Conservation (phyloP, 768 basidiomycete species). For the Tephrocybe sp. region DNA sequence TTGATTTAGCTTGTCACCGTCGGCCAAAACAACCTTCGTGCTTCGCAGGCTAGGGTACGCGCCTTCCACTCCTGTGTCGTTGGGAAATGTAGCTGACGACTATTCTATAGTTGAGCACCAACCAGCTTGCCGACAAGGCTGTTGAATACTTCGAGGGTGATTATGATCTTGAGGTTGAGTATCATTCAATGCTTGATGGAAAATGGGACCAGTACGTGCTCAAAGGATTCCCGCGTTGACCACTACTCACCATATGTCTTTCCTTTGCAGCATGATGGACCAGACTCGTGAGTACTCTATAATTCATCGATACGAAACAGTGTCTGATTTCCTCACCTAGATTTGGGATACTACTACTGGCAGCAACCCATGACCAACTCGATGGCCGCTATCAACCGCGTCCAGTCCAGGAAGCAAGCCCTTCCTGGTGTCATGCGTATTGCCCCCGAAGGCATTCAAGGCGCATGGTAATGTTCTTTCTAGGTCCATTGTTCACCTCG, state of each 20-base stretch:
- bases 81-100: neutral
- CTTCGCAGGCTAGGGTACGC: constrained; percentile 55
- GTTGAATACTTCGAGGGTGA: constrained; percentile 58
- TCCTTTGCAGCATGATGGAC: constrained; percentile 55
- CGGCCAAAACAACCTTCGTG: constrained; percentile 58
- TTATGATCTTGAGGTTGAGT: constrained; percentile 56
- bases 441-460: constrained; percentile 55
- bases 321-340: constrained; percentile 17
- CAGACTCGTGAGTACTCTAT: constrained; percentile 47
- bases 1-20: constrained; percentile 43
- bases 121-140: constrained; percentile 52
- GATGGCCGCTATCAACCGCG: constrained; percentile 52
- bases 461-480: constrained; percentile 46
- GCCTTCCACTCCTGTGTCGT: neutral
- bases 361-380: constrained; percentile 69
- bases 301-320: neutral
- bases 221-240: neutral
- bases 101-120: constrained; percentile 45
- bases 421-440: constrained; percentile 64
- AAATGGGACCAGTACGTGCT: constrained; percentile 62
- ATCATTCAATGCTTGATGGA: constrained; percentile 55
- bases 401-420: constrained; percentile 53
- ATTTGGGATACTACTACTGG: constrained; percentile 66
- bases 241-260: neutral
- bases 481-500: neutral